Evolutionary conservation across 2,329 filamentous ascomycete species (phyloP).

Genomic region (Claviceps quebecensis): DNA sequence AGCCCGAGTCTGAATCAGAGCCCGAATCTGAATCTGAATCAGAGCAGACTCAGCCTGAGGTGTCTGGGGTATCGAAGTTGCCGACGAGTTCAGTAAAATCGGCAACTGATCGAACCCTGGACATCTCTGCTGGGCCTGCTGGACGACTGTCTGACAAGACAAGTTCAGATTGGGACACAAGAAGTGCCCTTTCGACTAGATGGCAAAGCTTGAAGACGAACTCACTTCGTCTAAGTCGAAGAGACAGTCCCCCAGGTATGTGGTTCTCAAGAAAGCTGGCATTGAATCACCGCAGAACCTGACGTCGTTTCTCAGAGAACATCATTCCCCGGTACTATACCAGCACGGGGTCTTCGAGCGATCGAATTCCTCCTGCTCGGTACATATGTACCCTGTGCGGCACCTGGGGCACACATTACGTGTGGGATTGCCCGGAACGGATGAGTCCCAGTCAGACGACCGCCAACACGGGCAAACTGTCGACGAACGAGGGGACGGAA

Average conservation of each 20-base stretch:
- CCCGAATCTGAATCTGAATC: too few species aligned
- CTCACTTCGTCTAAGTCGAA: not conserved
- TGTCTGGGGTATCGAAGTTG: too few species aligned
- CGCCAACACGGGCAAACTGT: not conserved
- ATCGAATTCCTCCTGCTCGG: not conserved
- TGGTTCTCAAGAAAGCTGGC: not conserved
- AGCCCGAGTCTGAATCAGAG: too few species aligned
- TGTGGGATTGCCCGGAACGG: slow-evolving; percentile 2
- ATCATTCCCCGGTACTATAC: not conserved
- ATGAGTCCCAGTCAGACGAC: not conserved
- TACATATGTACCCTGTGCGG: slow-evolving; percentile 4
- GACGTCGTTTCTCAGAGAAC: not conserved
- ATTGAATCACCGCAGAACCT: not conserved
- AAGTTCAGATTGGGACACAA: not conserved
- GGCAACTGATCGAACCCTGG: not conserved
- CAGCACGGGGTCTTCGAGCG: not conserved
- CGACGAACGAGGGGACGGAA: not conserved
- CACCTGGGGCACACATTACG: not conserved
- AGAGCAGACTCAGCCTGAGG: too few species aligned
- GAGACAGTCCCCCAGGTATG: not conserved
- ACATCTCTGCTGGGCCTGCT: not conserved
- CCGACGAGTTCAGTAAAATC: not conserved
- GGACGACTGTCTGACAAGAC: not conserved
- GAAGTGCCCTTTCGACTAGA: not conserved
- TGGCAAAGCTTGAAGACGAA: not conserved